Evolutionary conservation across 202 grass and related monocot species (phyloP).

Genomic region (Digitaria exilis): DNA sequence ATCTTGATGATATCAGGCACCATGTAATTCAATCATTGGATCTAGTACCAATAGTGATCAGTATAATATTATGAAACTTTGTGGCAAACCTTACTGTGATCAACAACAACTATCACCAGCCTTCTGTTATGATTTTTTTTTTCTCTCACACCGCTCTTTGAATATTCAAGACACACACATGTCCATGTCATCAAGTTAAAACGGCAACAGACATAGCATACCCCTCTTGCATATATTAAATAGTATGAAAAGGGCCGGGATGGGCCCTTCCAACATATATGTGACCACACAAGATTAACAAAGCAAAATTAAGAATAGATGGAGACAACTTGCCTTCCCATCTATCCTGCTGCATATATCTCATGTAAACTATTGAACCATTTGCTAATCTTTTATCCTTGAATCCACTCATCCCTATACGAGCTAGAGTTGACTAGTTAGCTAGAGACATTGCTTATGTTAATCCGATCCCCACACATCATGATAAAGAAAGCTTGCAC

Average conservation of each 20-base stretch:
- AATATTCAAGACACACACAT: slow-evolving; percentile 24
- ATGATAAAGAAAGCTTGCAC: slow-evolving; percentile 20
- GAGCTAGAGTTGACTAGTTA: slow-evolving; percentile 37
- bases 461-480: slow-evolving; percentile 34
- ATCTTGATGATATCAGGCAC: slow-evolving; percentile 10
- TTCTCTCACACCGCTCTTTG: neutral
- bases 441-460: slow-evolving; percentile 29
- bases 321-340: slow-evolving; percentile 24
- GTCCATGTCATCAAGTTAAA: slow-evolving; percentile 40
- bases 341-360: slow-evolving; percentile 33
- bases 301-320: slow-evolving; percentile 5
- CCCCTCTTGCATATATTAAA: slow-evolving; percentile 12
- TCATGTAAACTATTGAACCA: slow-evolving; percentile 23
- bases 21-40: slow-evolving; percentile 24
- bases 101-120: neutral
- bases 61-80: neutral
- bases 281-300: slow-evolving; percentile 23
- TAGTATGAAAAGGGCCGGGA: neutral
- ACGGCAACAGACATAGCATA: slow-evolving; percentile 10
- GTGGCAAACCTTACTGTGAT: neutral
- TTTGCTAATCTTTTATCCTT: slow-evolving; percentile 32
- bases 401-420: slow-evolving; percentile 36
- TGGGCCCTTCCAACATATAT: neutral
- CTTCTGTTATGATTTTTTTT: neutral
- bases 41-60: neutral